Evolutionary conservation across 2,329 filamentous ascomycete genomes (phyloP).

Genomic region (Remersonia thermophila): DNA sequence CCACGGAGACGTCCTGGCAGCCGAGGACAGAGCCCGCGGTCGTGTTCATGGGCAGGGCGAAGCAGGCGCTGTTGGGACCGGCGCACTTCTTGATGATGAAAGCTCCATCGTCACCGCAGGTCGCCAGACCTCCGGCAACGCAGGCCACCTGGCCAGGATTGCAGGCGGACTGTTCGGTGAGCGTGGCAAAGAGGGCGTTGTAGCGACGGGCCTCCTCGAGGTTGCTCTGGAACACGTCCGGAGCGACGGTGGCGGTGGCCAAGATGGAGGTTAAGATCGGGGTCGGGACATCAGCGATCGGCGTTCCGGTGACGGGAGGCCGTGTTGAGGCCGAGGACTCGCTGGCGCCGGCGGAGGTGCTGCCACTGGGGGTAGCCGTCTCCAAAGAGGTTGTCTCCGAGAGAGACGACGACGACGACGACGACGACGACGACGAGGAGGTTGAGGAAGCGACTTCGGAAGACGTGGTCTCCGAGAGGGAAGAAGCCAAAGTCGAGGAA

Average conservation of each 20-base stretch:
- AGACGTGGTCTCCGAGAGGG: not conserved
- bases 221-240: conserved; percentile 32
- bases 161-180: conserved; percentile 37
- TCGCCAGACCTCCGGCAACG: conserved; percentile 35
- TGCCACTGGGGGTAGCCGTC: not conserved
- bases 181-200: conserved; percentile 34
- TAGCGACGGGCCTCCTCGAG: conserved; percentile 31
- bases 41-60: conserved; percentile 41
- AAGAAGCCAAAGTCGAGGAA: not conserved
- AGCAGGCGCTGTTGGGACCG: conserved; percentile 29
- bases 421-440: not conserved
- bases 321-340: conserved; percentile 6
- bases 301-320: conserved; percentile 25
- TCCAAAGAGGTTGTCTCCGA: not conserved
- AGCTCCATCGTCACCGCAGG: conserved; percentile 29
- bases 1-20: conserved; percentile 31
- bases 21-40: conserved; percentile 35
- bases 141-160: conserved; percentile 36
- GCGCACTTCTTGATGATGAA: conserved; percentile 31
- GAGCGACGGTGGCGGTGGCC: conserved; percentile 28
- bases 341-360: not conserved
- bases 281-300: conserved; percentile 31
- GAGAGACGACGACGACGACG: not conserved
- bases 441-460: not conserved
- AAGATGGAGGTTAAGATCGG: conserved; percentile 21